These are phyloP conservation scores for Pythium aristosporum DNA, from an alignment of 352 stramenopile species.

Conservation along the genomic window DNA sequence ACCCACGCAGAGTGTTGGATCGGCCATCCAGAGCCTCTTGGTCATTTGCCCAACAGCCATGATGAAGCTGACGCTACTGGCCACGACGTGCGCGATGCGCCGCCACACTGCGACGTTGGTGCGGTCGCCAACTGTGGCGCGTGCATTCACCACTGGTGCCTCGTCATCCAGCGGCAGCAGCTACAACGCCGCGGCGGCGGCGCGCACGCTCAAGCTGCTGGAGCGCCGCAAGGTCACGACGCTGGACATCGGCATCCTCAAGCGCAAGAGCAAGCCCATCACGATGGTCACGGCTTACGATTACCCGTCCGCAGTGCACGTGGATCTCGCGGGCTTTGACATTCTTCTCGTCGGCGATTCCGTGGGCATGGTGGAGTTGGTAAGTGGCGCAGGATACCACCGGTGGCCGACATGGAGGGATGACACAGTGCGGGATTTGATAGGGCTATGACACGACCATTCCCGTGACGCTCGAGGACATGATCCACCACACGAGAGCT, in stretches of 20 bases:
- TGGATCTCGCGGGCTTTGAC: constrained; percentile 98
- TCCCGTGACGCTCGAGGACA: constrained; percentile 97
- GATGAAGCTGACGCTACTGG: neutral
- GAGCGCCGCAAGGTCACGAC: constrained; percentile 85
- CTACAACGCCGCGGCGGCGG: constrained; percentile 53
- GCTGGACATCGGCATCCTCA: constrained; percentile 83
- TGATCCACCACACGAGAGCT: constrained; percentile 97
- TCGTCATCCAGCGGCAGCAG: constrained; percentile 14
- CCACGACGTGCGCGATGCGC: constrained; percentile 2
- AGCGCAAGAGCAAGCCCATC: constrained; percentile 95
- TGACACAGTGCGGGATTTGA: constrained; percentile 16
- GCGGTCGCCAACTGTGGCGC: neutral
- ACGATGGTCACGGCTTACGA: constrained; percentile 99
- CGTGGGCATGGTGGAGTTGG: constrained; percentile 97
- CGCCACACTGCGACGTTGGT: neutral
- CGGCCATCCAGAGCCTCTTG: neutral
- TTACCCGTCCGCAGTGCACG: constrained; percentile 95
- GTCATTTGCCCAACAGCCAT: neutral
- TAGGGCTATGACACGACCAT: constrained; percentile 87
- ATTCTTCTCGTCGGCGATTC: constrained; percentile 98
- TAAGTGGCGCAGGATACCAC: constrained; percentile 65
- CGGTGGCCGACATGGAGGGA: neutral
- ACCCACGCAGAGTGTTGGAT: neutral
- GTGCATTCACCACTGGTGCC: constrained; percentile 6
- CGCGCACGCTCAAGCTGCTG: constrained; percentile 80